Percentiles rank a stretch among this genome's conserved stretches.
Conservation (phyloP, 495 filamentous ascomycete genomes). For the Pyrenopolyporus hunteri region DNA sequence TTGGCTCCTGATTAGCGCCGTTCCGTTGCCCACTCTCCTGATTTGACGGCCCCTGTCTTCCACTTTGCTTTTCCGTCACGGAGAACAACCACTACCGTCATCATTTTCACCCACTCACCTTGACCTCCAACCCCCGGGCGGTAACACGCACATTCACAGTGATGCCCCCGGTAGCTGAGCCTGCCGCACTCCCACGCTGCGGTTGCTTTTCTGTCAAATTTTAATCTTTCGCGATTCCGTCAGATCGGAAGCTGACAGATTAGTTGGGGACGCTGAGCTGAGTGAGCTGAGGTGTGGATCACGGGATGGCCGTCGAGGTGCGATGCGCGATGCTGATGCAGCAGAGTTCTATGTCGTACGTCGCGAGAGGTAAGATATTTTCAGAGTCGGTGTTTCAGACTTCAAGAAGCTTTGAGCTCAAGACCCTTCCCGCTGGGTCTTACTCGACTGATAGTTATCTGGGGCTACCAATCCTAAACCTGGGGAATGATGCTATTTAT, state of each 20-base stretch:
- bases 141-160: too few relatives aligned
- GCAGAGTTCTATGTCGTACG: slow-evolving; percentile 12
- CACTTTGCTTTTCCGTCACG: slow-evolving; percentile 23
- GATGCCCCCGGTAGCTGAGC: slow-evolving; percentile 1
- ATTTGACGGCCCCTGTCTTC: slow-evolving; percentile 21
- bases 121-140: slow-evolving; percentile 5
- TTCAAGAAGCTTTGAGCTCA: slow-evolving; percentile 2
- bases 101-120: slow-evolving; percentile 31
- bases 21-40: slow-evolving; percentile 33
- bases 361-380: slow-evolving; percentile 17
- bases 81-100: slow-evolving; percentile 14
- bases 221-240: slow-evolving; percentile 8
- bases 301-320: slow-evolving; percentile 27
- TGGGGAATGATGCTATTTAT: slow-evolving; percentile 19
- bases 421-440: slow-evolving; percentile 30
- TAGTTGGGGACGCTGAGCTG: slow-evolving; percentile 27
- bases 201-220: too few relatives aligned
- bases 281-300: slow-evolving; percentile 35
- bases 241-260: neutral
- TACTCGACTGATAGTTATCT: slow-evolving; percentile 8
- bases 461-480: slow-evolving; percentile 13
- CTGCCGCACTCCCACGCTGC: too few relatives aligned
- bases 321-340: slow-evolving; percentile 4
- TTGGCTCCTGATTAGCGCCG: slow-evolving; percentile 38
- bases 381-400: slow-evolving; percentile 25